Evolutionary conservation across 1,139 yeast genomes (phyloP).

Genomic region (Hyphopichia khmerensis): DNA sequence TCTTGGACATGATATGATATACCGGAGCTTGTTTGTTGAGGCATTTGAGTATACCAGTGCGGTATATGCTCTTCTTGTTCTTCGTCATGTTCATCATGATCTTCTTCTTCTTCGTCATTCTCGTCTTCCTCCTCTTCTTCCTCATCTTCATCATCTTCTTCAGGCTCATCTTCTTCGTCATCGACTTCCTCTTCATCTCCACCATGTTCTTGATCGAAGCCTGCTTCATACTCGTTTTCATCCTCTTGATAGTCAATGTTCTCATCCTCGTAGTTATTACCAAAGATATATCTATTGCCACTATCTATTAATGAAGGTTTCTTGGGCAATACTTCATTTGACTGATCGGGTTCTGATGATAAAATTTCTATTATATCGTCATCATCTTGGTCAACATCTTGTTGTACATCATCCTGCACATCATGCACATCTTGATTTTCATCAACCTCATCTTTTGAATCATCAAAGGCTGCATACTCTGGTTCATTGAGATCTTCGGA

Average conservation of each 20-base stretch:
- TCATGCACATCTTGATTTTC: background rate
- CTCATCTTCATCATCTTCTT: constrained; percentile 15
- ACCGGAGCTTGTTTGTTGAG: background rate
- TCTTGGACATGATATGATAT: constrained; percentile 1
- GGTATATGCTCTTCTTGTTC: background rate
- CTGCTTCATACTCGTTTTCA: constrained; percentile 18
- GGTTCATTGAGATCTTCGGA: no score
- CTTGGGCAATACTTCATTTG: background rate
- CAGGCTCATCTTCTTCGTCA: constrained; percentile 12
- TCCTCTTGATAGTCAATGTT: background rate
- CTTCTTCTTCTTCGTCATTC: constrained; percentile 1
- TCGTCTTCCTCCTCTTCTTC: constrained; percentile 10
- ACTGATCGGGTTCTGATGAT: constrained; percentile 3
- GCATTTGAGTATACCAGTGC: background rate
- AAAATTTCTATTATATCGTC: constrained; percentile 4
- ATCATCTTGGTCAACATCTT: background rate
- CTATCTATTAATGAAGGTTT: constrained; percentile 1
- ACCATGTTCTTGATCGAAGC: constrained; percentile 11
- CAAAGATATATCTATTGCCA: constrained; percentile 1
- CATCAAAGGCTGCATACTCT: no score
- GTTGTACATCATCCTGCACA: background rate
- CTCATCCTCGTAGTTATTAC: constrained; percentile 11
- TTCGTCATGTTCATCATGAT: background rate
- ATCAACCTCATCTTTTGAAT: no score
- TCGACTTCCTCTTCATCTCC: constrained; percentile 8